These are phyloP conservation scores for Panaeolus cyanescens DNA, from an alignment of 768 basidiomycete species.

Conservation along the genomic window DNA sequence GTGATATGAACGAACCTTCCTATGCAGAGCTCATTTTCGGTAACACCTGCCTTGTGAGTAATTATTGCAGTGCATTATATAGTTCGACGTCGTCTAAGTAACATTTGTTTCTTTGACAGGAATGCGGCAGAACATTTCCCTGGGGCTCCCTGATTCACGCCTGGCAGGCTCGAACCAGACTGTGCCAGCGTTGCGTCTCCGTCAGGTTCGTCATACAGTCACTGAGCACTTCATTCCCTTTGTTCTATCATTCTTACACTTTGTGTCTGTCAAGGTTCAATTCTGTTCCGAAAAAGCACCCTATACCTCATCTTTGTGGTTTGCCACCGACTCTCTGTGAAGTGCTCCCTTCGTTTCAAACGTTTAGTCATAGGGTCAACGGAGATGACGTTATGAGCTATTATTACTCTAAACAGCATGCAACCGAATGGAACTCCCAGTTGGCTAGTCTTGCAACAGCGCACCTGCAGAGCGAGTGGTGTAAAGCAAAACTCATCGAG, in stretches of 20 bases:
- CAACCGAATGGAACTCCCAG: background rate
- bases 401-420: background rate
- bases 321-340: too few relatives aligned
- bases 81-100: background rate
- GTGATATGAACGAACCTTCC: constrained; percentile 26
- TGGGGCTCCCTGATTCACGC: background rate
- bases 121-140: background rate
- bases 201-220: background rate
- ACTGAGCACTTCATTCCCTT: too few relatives aligned
- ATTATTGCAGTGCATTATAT: background rate
- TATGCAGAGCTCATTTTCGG: constrained; percentile 15
- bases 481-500: background rate
- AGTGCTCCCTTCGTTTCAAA: background rate
- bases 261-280: too few relatives aligned
- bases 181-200: background rate
- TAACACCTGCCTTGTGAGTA: background rate
- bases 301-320: too few relatives aligned
- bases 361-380: too few relatives aligned
- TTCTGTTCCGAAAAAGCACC: too few relatives aligned
- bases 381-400: background rate
- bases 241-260: too few relatives aligned
- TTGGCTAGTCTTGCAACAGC: background rate
- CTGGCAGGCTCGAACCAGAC: background rate
- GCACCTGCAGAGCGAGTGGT: background rate
- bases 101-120: background rate